Percentiles rank a stretch among this genome's conserved stretches.
These are phyloP conservation scores for Tuber umbilicatum DNA, from an alignment of 495 filamentous ascomycete genomes.

Conservation along the genomic window DNA sequence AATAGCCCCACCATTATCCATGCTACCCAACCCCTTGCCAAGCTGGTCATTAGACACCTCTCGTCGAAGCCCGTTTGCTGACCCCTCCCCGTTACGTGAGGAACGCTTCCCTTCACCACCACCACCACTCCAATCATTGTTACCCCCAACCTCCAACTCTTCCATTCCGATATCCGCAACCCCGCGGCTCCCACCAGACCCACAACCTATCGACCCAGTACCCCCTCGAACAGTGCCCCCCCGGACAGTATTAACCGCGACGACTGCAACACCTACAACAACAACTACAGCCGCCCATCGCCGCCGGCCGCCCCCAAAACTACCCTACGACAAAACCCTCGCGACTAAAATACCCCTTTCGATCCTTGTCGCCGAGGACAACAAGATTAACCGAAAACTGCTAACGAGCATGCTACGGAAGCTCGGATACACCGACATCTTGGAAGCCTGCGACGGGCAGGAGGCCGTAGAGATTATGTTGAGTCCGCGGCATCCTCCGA, in stretches of 20 bases:
- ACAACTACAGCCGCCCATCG: conserved; percentile 17
- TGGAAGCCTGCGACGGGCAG: conserved; percentile 64
- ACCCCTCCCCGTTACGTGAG: conserved; percentile 27
- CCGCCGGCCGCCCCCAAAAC: conserved; percentile 3
- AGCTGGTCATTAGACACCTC: conserved; percentile 24
- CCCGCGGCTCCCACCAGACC: not conserved
- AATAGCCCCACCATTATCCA: conserved; percentile 31
- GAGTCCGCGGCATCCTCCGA: conserved; percentile 42
- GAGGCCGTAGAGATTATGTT: conserved; percentile 65
- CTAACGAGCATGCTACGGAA: conserved; percentile 63
- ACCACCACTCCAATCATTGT: not conserved
- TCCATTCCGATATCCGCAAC: not conserved
- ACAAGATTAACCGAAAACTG: conserved; percentile 70
- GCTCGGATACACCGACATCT: conserved; percentile 60
- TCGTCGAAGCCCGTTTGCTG: conserved; percentile 25
- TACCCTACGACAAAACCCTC: conserved; percentile 23
- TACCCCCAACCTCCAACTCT: not conserved
- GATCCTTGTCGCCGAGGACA: conserved; percentile 74
- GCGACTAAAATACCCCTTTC: conserved; percentile 46
- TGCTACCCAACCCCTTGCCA: conserved; percentile 24
- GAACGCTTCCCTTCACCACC: conserved; percentile 30
- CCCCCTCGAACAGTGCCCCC: not conserved
- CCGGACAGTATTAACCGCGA: not conserved
- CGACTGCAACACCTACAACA: not conserved
- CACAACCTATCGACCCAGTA: not conserved